Conservation (phyloP, 2,329 filamentous ascomycete species). For the Penicillium nordicum region DNA sequence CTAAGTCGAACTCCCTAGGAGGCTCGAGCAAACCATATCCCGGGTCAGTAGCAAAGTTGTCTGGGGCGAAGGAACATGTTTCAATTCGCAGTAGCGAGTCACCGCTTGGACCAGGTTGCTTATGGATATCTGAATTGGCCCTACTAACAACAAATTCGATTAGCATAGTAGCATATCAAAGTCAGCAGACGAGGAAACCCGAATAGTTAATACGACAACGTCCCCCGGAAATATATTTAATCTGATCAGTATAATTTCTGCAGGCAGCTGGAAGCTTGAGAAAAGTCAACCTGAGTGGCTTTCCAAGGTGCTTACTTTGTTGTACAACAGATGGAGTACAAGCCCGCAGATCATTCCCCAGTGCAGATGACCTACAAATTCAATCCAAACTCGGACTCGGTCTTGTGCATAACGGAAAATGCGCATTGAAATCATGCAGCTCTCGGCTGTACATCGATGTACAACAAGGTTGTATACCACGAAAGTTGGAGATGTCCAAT, state of each 20-base stretch:
- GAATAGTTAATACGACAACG: neutral
- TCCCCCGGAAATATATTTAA: neutral
- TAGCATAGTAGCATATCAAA: neutral
- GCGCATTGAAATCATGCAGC: conserved; percentile 8
- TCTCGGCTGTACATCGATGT: neutral
- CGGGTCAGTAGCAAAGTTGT: neutral
- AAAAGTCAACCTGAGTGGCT: neutral
- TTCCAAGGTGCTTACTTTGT: conserved; percentile 6
- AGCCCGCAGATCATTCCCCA: conserved; percentile 15
- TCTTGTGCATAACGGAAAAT: conserved; percentile 4
- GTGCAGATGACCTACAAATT: conserved; percentile 23
- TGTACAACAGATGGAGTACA: conserved; percentile 1
- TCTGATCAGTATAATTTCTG: neutral
- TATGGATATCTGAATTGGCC: neutral
- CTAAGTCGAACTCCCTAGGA: neutral
- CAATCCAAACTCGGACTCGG: conserved; percentile 4
- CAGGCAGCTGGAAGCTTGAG: conserved; percentile 1
- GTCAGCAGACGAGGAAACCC: neutral
- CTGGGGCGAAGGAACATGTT: neutral
- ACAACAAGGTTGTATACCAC: neutral
- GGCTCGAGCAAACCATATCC: neutral
- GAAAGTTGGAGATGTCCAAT: neutral
- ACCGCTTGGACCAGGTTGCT: neutral
- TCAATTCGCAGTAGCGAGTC: neutral
- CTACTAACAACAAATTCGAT: neutral